Evolutionary conservation across 441 rosid species (phyloP), one percentile per base, ranked within the genome.

Genomic region (Mallotus repandus): DNA sequence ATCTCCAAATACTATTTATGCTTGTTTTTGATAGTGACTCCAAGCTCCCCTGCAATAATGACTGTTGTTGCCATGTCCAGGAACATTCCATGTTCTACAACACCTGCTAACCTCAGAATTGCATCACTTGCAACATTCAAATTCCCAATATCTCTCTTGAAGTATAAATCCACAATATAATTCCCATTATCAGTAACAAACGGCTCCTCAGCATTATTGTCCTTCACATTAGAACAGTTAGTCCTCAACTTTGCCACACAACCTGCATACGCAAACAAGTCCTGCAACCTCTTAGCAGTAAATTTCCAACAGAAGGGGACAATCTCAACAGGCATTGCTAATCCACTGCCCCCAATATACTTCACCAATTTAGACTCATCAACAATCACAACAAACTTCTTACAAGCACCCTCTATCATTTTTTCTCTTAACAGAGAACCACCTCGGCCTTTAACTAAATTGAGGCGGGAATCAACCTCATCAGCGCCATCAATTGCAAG

Each of bases 81-180:
- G 80, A 94, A 94, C 98, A 94, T 91, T 1, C 98, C 98, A 75
- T 94, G 97, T 83, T 94, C 98, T 55, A 89, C 97, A 21, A 91
- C 98, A 29, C 98, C 92, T 9, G 94, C 78, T 15, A 92, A 75
- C 82, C 96, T 82, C 80, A 89, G 63, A 63, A 94, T 91, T 1
- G 84, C 85, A 75, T 92, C 97, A n/a, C 96, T 87, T 0, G 87
- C 97, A 7, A 62, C 86, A 63, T 79, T 77, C 82, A 89, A 82
- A 78, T 94, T 94, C 68, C 93, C 96, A 64, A 94, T 87, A 32
- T 87, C 94, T 46, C 78, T 84, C 81, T 87, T 73, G 72, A 92
- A 74, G 73, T 81, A 85, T 86, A 94, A 79, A 68, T 94, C 93
- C 71, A 94, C 91, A 63, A 91, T 77, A 48, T 87, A 92, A 79